phyloP scores from a whole-genome alignment of 2,329 filamentous ascomycete species.

The Neonectria neomacrospora region DNA sequence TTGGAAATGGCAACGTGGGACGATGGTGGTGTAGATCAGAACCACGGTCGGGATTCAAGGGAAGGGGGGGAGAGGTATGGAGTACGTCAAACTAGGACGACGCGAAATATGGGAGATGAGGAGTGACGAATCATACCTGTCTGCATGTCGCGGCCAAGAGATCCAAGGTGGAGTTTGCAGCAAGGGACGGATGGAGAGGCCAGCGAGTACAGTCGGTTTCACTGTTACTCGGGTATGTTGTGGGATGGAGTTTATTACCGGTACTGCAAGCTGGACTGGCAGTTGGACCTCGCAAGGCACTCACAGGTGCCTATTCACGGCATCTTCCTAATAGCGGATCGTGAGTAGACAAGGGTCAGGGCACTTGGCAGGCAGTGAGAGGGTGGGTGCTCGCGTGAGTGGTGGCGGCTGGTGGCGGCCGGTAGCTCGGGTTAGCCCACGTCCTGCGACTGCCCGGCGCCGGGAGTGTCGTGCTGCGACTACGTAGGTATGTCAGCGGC shows the following conservation, averaged over 20 bases:
- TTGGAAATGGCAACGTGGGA: constrained; percentile 8
- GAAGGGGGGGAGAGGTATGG: background rate
- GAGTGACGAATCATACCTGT: background rate
- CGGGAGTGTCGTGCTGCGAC: no score
- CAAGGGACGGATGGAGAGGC: background rate
- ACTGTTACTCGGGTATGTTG: background rate
- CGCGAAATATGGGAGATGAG: constrained; percentile 3
- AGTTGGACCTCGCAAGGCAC: no score
- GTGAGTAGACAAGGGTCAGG: background rate
- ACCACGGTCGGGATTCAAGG: constrained; percentile 34
- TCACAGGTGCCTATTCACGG: no score
- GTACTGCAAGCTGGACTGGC: no score
- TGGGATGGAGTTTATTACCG: background rate
- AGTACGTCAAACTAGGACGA: background rate
- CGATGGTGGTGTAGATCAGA: constrained; percentile 28
- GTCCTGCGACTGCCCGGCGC: no score
- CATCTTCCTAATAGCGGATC: no score
- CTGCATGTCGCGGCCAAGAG: background rate
- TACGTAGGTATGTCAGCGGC: no score
- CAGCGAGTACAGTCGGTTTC: background rate
- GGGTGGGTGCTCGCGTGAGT: no score
- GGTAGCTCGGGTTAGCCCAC: background rate
- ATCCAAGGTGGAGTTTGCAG: background rate
- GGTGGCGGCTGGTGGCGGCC: no score
- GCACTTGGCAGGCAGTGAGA: no score